Evolutionary conservation across 2,329 filamentous ascomycete species (phyloP).

Genomic region (Talaromyces sp.): DNA sequence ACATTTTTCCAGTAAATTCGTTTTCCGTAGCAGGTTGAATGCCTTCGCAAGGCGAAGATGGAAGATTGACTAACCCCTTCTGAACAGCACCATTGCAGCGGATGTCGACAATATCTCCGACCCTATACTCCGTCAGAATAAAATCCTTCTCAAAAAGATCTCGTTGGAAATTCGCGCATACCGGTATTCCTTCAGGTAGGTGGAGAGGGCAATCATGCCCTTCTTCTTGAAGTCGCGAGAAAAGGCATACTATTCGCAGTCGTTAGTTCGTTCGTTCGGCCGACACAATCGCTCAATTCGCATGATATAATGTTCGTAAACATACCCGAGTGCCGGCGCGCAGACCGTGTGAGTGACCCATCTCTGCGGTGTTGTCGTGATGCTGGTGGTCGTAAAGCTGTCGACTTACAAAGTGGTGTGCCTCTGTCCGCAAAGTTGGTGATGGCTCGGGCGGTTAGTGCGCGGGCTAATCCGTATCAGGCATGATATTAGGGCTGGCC

Average conservation of each 20-base stretch:
- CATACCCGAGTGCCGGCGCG: constrained; percentile 78
- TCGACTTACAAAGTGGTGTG: constrained; percentile 29
- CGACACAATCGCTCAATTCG: background rate
- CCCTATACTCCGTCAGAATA: constrained; percentile 56
- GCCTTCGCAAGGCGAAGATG: background rate
- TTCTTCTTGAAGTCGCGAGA: constrained; percentile 90
- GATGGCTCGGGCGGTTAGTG: constrained; percentile 21
- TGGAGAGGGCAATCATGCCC: constrained; percentile 88
- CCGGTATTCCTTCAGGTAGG: constrained; percentile 93
- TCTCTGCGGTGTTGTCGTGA: constrained; percentile 55
- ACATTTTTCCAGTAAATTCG: background rate
- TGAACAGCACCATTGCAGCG: constrained; percentile 98
- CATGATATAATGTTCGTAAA: constrained; percentile 23
- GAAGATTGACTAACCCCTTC: constrained; percentile 71
- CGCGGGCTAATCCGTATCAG: constrained; percentile 12
- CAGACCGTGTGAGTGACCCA: constrained; percentile 85
- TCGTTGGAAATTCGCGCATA: constrained; percentile 39
- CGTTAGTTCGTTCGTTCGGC: constrained; percentile 28
- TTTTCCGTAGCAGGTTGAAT: background rate
- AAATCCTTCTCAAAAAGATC: constrained; percentile 15
- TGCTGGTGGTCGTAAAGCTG: constrained; percentile 32
- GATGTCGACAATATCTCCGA: constrained; percentile 98
- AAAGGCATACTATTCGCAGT: constrained; percentile 70
- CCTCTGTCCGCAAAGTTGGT: constrained; percentile 21
- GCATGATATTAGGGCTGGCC: constrained; percentile 18